Evolutionary conservation across 257 asterid species (phyloP), one percentile per base, ranked within the genome.

Genomic region (Misopates orontium): DNA sequence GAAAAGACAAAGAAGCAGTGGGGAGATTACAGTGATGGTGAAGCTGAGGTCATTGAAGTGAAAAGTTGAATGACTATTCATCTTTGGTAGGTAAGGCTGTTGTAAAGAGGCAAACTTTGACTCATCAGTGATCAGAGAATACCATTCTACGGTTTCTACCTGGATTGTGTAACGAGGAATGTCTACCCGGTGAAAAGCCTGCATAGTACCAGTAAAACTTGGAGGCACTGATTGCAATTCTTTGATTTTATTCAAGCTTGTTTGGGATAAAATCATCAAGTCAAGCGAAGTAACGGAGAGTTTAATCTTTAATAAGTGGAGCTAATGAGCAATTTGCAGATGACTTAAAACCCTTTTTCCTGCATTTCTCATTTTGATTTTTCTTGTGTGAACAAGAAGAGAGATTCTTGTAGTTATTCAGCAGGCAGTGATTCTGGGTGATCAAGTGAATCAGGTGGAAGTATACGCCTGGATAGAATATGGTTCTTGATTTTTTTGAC

Each of bases 11-110:
- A 74, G 31, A 82, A 85, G 78, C 57, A 82, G 67, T 84, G 92
- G 90, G 97, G 97, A 76, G 97, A 90, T 70, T 81, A 78, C 72
- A 84, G 86, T 74, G 97, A 90, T 47, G 83, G 79, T 40, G 95
- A 90, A 85, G 79, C 75, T 51, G 96, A 81, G 77, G 81, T 69
- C 41, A 66, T 62, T 18, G 91, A 79, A 78, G 79, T 76, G 57
- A 42, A 72, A 68, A 66, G 73, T 69, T 84, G 81, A 80, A 69
- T 61, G 58, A 67, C 63, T 73, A 50, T 11, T 39, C 15, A 55
- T 63, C 64, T 21, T 18, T 18, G 40, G 31, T 47, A 28, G 65
- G 32, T 45, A 56, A 45, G 63, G 41, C 20, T 53, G 57, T 55
- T 50, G 0, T 22, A 45, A 45, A 15, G 19, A 45, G 51, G 18